These are phyloP conservation scores for Rhizoctonia solani DNA, from an alignment of 1,284 basidiomycete genomes.

Conservation along the genomic window DNA sequence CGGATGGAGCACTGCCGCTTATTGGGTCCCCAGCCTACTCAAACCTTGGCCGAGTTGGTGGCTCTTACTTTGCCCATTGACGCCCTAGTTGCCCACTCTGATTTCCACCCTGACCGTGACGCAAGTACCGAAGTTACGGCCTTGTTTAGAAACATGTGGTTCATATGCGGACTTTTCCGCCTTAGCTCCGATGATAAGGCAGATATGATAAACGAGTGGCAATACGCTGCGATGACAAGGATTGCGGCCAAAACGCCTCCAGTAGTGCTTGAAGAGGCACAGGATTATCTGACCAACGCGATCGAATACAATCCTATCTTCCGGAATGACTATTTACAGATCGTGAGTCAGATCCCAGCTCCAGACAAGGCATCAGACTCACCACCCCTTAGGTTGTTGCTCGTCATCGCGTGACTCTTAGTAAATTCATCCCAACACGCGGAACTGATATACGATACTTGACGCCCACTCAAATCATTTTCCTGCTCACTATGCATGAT, in stretches of 20 bases:
- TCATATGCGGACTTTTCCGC: constrained; percentile 84
- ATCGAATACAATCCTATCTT: constrained; percentile 94
- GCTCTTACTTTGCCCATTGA: constrained; percentile 90
- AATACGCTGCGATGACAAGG: constrained; percentile 72
- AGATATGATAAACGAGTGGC: constrained; percentile 68
- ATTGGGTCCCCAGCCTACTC: constrained; percentile 42
- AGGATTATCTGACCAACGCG: constrained; percentile 86
- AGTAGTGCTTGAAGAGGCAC: constrained; percentile 79
- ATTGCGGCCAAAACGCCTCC: constrained; percentile 90
- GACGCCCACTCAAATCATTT: constrained; percentile 82
- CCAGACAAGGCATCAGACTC: neutral
- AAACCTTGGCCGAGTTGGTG: constrained; percentile 82
- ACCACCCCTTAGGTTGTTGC: constrained; percentile 58
- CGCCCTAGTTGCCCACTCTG: constrained; percentile 76
- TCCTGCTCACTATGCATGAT: constrained; percentile 86
- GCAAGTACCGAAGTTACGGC: constrained; percentile 69
- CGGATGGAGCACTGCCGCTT: constrained; percentile 32
- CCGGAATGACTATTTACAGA: constrained; percentile 82
- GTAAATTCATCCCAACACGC: constrained; percentile 70
- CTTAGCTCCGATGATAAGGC: constrained; percentile 54
- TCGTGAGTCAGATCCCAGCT: constrained; percentile 53
- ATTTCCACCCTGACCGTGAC: constrained; percentile 67
- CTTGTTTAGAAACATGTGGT: constrained; percentile 94
- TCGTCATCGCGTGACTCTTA: constrained; percentile 67
- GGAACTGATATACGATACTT: constrained; percentile 75